Evolutionary conservation across 2,329 filamentous ascomycete genomes (phyloP), one percentile per base, ranked within the genome.

Genomic region (Aspergillus aculeatus): DNA sequence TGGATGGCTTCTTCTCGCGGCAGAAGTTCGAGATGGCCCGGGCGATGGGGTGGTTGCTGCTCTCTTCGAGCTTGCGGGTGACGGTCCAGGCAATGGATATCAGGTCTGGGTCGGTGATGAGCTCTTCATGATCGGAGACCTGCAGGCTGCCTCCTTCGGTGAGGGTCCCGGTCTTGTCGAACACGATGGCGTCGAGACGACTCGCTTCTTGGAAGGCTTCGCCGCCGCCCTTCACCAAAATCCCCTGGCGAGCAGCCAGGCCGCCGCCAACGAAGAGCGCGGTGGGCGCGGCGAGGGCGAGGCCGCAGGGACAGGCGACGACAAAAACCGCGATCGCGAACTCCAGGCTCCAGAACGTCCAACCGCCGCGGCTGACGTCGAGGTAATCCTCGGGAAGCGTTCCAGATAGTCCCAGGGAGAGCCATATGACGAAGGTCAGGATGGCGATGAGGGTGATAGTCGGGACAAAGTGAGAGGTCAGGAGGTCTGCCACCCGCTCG

Each of bases 101-200:
- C n/a, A 76, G 62, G 11, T 69, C 67, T 1, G 69, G 58, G 51
- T 77, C 71, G 4, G 64, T 67, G 24, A 71, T 64, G 47, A 81
- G 68, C 16, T 79, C 57, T 58, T 79, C 75, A 63, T 84, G 77
- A 19, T 85, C 80, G 5, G 83, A 83, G 1, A 87, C 82, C 49
- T 77, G 78, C 24, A 85, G 80, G 50, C 84, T 82, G n/a, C 82
- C 83, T 19, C 84, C 84, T 67, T 89, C 80, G 0, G 91, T 95
- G 59, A 96, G 78, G 0, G 91, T 96, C 1, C 91, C 91, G 0
- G 91, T 96, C 81, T 96, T 95, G 81, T 96, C 91, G 71, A 96
- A 95, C 0, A 95, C 89, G 44, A 95, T 87, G 55, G 88, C 89
- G 72, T 92, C 87, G 49, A 93, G 82, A 11, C 84, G 85, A 71